Conservation (phyloP, 805 yeast species). For the Yarrowia sp. region DNA sequence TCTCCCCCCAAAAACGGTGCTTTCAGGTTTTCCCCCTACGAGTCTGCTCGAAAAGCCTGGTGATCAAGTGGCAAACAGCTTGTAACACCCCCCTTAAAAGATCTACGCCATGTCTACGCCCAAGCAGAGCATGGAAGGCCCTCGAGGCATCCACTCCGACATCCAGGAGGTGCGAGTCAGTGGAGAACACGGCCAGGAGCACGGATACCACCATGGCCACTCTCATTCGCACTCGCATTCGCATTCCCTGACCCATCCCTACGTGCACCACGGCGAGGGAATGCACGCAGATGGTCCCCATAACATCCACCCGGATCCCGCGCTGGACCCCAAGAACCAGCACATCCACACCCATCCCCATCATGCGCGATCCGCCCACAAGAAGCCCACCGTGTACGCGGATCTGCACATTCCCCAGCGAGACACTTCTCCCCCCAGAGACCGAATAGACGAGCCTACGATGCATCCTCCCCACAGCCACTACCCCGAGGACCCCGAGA, state of each 20-base stretch:
- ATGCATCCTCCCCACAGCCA: conserved; percentile 8
- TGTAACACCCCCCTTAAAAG: not conserved
- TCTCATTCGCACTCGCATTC: not conserved
- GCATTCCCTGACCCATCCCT: not conserved
- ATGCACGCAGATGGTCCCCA: conserved; percentile 12
- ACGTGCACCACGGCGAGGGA: conserved; percentile 13
- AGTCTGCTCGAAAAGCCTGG: conserved; percentile 10
- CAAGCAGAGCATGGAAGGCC: not conserved
- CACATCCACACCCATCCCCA: conserved; percentile 37
- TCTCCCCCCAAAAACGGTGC: not conserved
- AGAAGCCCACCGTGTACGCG: conserved; percentile 31
- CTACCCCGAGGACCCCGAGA: conserved; percentile 14
- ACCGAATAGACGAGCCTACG: conserved; percentile 28
- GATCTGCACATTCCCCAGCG: conserved; percentile 29
- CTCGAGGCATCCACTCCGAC: not conserved
- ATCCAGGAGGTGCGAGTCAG: not conserved
- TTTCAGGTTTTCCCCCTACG: conserved; percentile 20
- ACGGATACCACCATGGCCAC: not conserved
- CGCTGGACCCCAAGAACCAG: conserved; percentile 39
- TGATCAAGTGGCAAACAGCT: not conserved
- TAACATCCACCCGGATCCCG: conserved; percentile 34
- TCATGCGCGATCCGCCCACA: conserved; percentile 36
- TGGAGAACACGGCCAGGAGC: conserved; percentile 13
- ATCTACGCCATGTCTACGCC: not conserved
- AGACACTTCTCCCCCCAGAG: conserved; percentile 28